phyloP scores from a whole-genome alignment of 2,329 filamentous ascomycete genomes.

The Dactylellina cionopaga region DNA sequence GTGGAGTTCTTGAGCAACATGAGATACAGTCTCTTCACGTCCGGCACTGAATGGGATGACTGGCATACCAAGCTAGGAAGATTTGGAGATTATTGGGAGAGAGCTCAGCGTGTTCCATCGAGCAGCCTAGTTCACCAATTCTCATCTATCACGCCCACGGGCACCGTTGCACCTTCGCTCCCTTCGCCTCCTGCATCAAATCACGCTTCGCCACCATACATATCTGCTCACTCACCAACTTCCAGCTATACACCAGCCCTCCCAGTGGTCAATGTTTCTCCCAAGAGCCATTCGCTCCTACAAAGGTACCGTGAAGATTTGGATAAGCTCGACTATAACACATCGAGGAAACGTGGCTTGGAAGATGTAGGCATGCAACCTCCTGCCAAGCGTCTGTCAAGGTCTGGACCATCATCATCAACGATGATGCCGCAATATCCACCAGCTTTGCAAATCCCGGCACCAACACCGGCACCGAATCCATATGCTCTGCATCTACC shows the following conservation, averaged over 20 bases:
- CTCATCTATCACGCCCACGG: conserved; percentile 37
- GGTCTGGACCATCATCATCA: conserved; percentile 57
- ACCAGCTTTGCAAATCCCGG: conserved; percentile 66
- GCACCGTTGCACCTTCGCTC: conserved; percentile 54
- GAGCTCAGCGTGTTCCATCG: conserved; percentile 66
- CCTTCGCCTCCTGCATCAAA: conserved; percentile 57
- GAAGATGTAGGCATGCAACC: conserved; percentile 63
- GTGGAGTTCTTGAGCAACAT: conserved; percentile 99
- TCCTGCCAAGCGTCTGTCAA: conserved; percentile 66
- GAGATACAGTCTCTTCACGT: conserved; percentile 90
- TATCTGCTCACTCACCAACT: conserved; percentile 28
- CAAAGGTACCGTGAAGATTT: conserved; percentile 57
- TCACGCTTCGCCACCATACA: conserved; percentile 56
- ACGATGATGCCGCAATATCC: conserved; percentile 62
- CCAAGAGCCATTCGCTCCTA: conserved; percentile 58
- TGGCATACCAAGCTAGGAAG: conserved; percentile 86
- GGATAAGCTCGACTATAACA: conserved; percentile 58
- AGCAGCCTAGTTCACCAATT: conserved; percentile 39
- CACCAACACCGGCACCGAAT: conserved; percentile 65
- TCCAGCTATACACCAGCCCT: conserved; percentile 47
- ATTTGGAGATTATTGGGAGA: conserved; percentile 84
- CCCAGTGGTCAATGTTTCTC: conserved; percentile 38
- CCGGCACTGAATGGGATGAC: conserved; percentile 82
- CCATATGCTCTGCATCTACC: conserved; percentile 57
- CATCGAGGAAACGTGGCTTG: conserved; percentile 62